Evolutionary conservation across 768 basidiomycete genomes (phyloP), one percentile per base, ranked within the genome.

Genomic region (Serendipita indica): DNA sequence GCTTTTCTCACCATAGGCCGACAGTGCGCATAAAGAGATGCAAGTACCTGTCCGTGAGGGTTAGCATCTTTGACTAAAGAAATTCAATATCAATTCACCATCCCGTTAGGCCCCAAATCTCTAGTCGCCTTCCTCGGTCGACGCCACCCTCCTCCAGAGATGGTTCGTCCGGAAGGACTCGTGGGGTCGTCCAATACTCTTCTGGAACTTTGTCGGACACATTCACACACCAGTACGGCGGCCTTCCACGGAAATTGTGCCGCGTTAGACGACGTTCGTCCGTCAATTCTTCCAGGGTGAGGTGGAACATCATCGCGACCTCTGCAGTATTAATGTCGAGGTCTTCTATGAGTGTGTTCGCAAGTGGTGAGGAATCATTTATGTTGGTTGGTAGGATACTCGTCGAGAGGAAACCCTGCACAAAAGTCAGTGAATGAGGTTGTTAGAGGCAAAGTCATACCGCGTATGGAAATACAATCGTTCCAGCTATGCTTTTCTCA

Each of bases 141-240:
- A 28, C 12, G 12, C 7, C 49, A 25, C 16, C 10, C 7, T 54
- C 49, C n/a, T 30, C 49, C 32, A n/a, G 10, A 10, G 20, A n/a
- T n/a, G 32, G n/a, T 54, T 54, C 16, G 22, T n/a, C 32, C 12
- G 22, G 10, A n/a, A 27, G 49, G 4, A n/a, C 32, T 33, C 25
- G 3, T 30, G 10, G 16, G 16, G 49, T 54, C n/a, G 49, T 54
- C 49, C 49, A 54, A 28, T 54, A 54, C 32, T 54, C 49, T 33
- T 54, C 49, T 54, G 49, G 25, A 4, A 54, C 49, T 28, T 54
- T 54, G 30, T 54, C 49, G 32, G 49, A 54, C 22, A 54, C 49
- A 54, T 54, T 54, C 22, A 54, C 25, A 54, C 49, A 54, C 49
- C 49, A 54, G n/a, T 54, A 54, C n/a, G 49, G 49, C 10, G 49